phyloP scores from a whole-genome alignment of 805 yeast species.

The Yarrowia bubula region DNA sequence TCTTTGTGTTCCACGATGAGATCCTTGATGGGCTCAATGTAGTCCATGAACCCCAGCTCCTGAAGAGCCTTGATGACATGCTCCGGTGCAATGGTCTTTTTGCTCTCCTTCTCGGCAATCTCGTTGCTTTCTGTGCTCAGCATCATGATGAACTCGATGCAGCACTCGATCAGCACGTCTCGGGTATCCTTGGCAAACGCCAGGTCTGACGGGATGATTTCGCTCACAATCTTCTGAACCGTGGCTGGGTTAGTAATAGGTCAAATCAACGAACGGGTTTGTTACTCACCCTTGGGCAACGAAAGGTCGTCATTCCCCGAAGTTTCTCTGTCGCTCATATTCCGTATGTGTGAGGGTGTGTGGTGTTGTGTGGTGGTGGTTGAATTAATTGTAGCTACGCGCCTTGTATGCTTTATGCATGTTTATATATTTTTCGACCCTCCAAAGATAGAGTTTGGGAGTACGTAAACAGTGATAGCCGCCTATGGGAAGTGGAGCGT shows the following conservation, averaged over 20 bases:
- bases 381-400: neutral
- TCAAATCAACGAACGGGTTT: neutral
- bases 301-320: conserved; percentile 40
- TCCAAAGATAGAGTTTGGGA: neutral
- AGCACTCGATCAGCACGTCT: conserved; percentile 92
- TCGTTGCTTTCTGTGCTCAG: conserved; percentile 91
- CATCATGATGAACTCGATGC: conserved; percentile 94
- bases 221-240: conserved; percentile 90
- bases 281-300: conserved; percentile 35
- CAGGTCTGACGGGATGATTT: conserved; percentile 82
- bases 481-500: neutral
- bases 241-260: conserved; percentile 56
- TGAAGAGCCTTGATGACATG: conserved; percentile 88
- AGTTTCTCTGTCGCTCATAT: conserved; percentile 30
- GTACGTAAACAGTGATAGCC: neutral
- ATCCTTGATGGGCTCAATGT: conserved; percentile 75
- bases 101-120: conserved; percentile 92
- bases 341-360: neutral
- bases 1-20: conserved; percentile 86
- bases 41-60: conserved; percentile 82
- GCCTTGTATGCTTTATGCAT: conserved; percentile 23
- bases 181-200: conserved; percentile 90
- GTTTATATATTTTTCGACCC: conserved; percentile 21
- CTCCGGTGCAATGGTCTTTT: conserved; percentile 94
- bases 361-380: neutral